Evolutionary conservation across 2,329 filamentous ascomycete species (phyloP), one percentile per base, ranked within the genome.

Genomic region (Paraphaeosphaeria sporulosa): DNA sequence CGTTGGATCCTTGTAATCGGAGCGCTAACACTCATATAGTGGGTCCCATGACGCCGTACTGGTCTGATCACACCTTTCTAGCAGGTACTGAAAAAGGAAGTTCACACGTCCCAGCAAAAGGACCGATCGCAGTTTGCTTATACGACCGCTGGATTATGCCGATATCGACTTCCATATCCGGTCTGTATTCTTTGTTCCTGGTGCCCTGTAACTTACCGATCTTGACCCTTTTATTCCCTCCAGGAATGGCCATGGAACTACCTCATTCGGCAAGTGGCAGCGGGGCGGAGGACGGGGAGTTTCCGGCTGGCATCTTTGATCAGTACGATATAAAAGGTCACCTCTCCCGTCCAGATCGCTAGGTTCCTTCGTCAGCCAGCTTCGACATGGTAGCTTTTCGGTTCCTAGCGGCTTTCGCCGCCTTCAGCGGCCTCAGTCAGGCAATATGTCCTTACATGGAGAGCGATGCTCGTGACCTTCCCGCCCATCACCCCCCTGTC

Each of bases 401-500:
- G 30, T 51, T 70, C 50, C 58, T 77, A 46, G 66, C 67, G 55
- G 69, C 69, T 27, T 49, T 74, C 27, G 68, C 72, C 65, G 68
- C 66, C 51, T 68, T 61, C 44, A 57, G 59, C 46, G 65, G 65
- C 27, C 42, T 72, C 58, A 64, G 65, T 32, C 53, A 70, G 42
- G 71, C 71, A 55, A 64, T 61, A 63, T 79, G 76, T 55, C 76
- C 76, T n/a, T 76, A 70, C 55, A 79, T 79, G 76, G 68, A 71
- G 30, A 64, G 60, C 27, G 69, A 76, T 47, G 63, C 70, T 62
- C 66, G 63, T 44, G 69, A 72, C 48, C 58, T 72, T 42, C 71
- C 74, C 32, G 67, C 67, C 9, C 61, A 67, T 47, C 74, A 77
- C 55, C 69, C 71, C 58, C 63, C 63, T 42, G 66, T 73, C 57